A percentile compares a stretch with the other conserved stretches of the same genome.
Evolutionary conservation across 768 basidiomycete genomes (phyloP).

Genomic region (Termitomyces titanicus): DNA sequence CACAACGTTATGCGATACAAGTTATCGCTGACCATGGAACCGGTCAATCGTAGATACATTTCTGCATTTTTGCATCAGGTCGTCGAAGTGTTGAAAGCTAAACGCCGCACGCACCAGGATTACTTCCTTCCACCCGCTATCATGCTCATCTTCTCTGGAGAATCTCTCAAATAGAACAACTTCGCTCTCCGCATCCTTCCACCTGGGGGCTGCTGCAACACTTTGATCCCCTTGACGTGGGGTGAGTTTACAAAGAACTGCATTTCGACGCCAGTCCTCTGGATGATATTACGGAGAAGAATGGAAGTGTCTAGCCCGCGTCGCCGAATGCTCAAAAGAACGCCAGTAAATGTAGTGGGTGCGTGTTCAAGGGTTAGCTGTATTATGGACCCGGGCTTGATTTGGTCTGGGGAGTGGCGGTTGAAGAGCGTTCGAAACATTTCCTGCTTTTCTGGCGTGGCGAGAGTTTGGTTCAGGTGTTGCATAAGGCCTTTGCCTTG

Average conservation of each 20-base stretch:
- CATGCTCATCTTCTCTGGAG: slow-evolving; percentile 81
- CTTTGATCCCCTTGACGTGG: slow-evolving; percentile 80
- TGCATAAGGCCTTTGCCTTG: slow-evolving; percentile 79
- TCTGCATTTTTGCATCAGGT: not conserved
- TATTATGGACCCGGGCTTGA: slow-evolving; percentile 84
- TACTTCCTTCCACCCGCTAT: slow-evolving; percentile 48
- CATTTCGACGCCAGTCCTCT: slow-evolving; percentile 91
- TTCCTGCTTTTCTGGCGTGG: slow-evolving; percentile 63
- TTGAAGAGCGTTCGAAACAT: slow-evolving; percentile 72
- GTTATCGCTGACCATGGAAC: not conserved
- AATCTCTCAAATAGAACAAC: slow-evolving; percentile 77
- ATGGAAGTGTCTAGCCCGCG: slow-evolving; percentile 88
- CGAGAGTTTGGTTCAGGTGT: slow-evolving; percentile 62
- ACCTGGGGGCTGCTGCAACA: slow-evolving; percentile 63
- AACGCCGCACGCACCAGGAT: slow-evolving; percentile 10
- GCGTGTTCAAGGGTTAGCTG: slow-evolving; percentile 75
- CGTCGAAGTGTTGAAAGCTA: not conserved
- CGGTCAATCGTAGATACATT: not conserved
- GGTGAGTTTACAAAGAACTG: slow-evolving; percentile 86
- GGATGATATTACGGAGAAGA: slow-evolving; percentile 83
- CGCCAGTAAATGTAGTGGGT: slow-evolving; percentile 83
- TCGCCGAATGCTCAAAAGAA: slow-evolving; percentile 78
- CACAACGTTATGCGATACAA: not conserved
- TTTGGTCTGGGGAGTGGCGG: slow-evolving; percentile 58
- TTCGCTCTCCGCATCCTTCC: slow-evolving; percentile 74